Conservation (phyloP, 768 basidiomycete species). For the Leucosporidium scottii region DNA sequence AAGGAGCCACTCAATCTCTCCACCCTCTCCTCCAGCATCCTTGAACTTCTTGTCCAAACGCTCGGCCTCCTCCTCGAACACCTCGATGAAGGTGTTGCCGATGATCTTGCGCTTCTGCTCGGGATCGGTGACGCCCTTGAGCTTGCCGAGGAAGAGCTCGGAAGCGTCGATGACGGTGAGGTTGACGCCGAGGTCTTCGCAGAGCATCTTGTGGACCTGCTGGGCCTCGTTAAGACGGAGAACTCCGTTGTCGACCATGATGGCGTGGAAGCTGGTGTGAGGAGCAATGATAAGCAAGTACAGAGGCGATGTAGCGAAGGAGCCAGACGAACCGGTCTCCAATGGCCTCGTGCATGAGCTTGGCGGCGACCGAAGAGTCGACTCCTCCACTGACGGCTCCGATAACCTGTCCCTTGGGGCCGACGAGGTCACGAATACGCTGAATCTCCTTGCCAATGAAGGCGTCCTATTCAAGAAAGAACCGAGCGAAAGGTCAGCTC, state of each 20-base stretch:
- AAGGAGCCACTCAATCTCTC: slow-evolving; percentile 94
- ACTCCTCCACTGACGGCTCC: slow-evolving; percentile 97
- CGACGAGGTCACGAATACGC: slow-evolving; percentile 89
- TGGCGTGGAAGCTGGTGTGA: slow-evolving; percentile 84
- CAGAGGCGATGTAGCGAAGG: neutral
- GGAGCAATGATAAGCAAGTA: neutral
- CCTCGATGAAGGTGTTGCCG: slow-evolving; percentile 96
- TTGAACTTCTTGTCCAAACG: slow-evolving; percentile 52
- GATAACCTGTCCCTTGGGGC: slow-evolving; percentile 87
- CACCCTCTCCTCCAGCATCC: slow-evolving; percentile 45
- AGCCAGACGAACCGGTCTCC: slow-evolving; percentile 68
- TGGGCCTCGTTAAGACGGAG: slow-evolving; percentile 81
- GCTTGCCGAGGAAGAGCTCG: slow-evolving; percentile 76
- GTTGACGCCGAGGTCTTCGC: slow-evolving; percentile 87
- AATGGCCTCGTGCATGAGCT: slow-evolving; percentile 99
- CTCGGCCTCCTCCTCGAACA: slow-evolving; percentile 88
- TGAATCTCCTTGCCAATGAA: slow-evolving; percentile 96
- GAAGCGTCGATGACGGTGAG: slow-evolving; percentile 94
- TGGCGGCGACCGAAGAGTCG: slow-evolving; percentile 95
- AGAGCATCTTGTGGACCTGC: slow-evolving; percentile 90
- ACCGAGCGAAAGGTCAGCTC: neutral
- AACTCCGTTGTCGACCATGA: slow-evolving; percentile 99
- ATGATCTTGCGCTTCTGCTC: slow-evolving; percentile 97
- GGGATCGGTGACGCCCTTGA: slow-evolving; percentile 90
- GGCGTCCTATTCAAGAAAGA: slow-evolving; percentile 59